Conservation (phyloP, 129 eudicot genomes). For the Escallonia herrerae region DNA sequence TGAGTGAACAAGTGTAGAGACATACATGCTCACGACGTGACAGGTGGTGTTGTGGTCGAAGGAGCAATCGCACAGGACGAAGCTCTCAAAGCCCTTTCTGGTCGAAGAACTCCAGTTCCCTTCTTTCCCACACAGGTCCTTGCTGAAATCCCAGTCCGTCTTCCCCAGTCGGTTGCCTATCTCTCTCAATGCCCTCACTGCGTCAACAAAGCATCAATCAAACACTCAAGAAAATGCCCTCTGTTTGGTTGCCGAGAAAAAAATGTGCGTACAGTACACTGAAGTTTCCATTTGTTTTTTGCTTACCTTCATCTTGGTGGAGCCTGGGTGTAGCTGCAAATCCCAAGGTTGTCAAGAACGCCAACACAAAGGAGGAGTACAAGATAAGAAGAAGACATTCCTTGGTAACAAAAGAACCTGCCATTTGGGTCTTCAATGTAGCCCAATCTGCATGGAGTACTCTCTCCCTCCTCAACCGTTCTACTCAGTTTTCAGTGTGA, state of each 20-base stretch:
- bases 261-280: no score
- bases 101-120: slow-evolving; percentile 52
- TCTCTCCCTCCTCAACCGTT: no score
- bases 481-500: neutral
- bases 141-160: slow-evolving; percentile 56
- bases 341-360: slow-evolving; percentile 1
- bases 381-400: neutral
- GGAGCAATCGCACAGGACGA: slow-evolving; percentile 60
- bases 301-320: slow-evolving; percentile 20
- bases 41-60: slow-evolving; percentile 54
- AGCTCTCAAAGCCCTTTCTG: slow-evolving; percentile 50
- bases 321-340: slow-evolving; percentile 17
- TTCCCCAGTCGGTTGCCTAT: slow-evolving; percentile 47
- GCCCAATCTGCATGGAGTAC: slow-evolving; percentile 8
- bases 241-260: neutral
- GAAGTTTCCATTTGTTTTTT: neutral
- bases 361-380: neutral
- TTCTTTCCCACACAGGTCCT: slow-evolving; percentile 59
- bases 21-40: slow-evolving; percentile 55
- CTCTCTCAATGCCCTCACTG: slow-evolving; percentile 54
- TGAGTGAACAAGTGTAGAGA: neutral
- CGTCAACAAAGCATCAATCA: slow-evolving; percentile 3
- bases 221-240: neutral
- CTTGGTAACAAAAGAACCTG: neutral
- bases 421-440: neutral